These are phyloP conservation scores for Pseudomonodictys pantanalensis DNA, from an alignment of 495 filamentous ascomycete genomes.

Conservation along the genomic window DNA sequence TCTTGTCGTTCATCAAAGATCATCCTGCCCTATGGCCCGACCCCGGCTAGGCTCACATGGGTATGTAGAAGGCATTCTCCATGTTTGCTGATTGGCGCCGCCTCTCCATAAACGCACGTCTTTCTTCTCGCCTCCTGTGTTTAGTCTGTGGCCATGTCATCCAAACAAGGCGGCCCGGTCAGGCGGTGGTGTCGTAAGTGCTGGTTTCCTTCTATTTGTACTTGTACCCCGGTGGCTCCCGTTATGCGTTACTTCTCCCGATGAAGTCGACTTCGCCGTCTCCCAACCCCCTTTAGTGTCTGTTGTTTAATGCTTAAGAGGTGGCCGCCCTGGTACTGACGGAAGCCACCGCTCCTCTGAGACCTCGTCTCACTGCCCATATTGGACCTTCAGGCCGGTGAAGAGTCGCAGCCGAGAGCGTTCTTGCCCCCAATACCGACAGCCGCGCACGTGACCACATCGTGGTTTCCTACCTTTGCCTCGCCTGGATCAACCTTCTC, in stretches of 20 bases:
- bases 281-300: background rate
- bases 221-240: conserved; percentile 17
- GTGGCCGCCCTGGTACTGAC: background rate
- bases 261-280: conserved; percentile 2
- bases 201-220: background rate
- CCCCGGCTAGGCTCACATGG: conserved; percentile 15
- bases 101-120: background rate
- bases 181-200: conserved; percentile 13
- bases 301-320: conserved; percentile 1
- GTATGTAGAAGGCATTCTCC: conserved; percentile 2
- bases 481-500: background rate
- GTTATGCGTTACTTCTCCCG: conserved; percentile 16
- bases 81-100: conserved; percentile 17
- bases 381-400: background rate
- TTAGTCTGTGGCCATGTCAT: conserved; percentile 15
- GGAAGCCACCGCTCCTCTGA: background rate
- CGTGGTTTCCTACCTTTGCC: too few relatives aligned
- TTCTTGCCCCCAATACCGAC: too few relatives aligned
- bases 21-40: conserved; percentile 8
- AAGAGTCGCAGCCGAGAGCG: background rate
- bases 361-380: background rate
- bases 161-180: conserved; percentile 28
- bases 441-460: too few relatives aligned
- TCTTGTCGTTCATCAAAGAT: conserved; percentile 5
- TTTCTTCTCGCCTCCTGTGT: background rate